Base-by-base conservation (phyloP, 345 rosid species). In the Eutrema japonicum region DNA sequence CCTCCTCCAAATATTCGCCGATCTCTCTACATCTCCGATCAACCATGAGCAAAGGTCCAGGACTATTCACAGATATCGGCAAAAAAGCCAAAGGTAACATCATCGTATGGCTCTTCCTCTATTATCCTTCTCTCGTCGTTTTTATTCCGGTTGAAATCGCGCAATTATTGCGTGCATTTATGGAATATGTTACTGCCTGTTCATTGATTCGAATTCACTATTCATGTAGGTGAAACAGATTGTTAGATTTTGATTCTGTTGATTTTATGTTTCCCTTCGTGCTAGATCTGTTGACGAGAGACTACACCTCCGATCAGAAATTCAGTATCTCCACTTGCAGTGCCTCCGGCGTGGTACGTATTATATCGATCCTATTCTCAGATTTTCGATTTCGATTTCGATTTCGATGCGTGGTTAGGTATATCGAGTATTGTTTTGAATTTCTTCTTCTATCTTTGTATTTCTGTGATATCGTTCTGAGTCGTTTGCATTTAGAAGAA, bases 21-120 rank as follows among this genome's bases (percentile, higher is more conserved):
- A 73, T 72, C 60, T 48, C 63, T 60, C 60, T 65, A 41, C 29
- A 64, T 75, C 65, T 59, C 66, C 66, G 63, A 57, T 49, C 65
- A 67, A 78, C 53, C 49, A 95, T 92, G 99, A 84, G 88, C 73
- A 90, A 82, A 78, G 99, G 96, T 63, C 98, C 98, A 18, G 97
- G 88, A 66, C 86, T 86, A 10, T 93, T 93, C 94, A 32, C 87
- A 40, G 96, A 94, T 18, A 87, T 91, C 78, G 98, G 96, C 86
- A 95, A 89, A 72, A 91, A 86, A 72, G 80, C 96, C 75, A 87
- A 82, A 88, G 96, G 99, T 91, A 72, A 26, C 66, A 10, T 50
- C 63, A 58, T 32, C 50, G 10, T 29, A 33, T 22, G 9, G 26
- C 71, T 62, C 38, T 64, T 54, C 36, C 10, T 61, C 47, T 30